Percentiles rank a stretch among this genome's conserved stretches.
phyloP scores from a whole-genome alignment of 176 grass and related monocot species.

The Pharus latifolius region DNA sequence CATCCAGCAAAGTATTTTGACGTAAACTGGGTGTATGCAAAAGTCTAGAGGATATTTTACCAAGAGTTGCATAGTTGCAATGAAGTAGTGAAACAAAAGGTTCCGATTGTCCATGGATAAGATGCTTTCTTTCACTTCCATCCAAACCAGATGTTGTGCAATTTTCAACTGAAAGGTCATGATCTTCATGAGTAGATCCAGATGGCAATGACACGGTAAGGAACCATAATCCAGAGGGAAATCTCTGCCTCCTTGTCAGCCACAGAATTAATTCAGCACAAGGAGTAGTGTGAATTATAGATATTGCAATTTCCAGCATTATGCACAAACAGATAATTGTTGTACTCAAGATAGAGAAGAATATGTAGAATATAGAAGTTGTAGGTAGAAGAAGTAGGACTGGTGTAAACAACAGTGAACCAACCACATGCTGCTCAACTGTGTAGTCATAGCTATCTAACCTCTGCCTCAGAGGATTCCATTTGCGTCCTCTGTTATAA shows the following conservation, averaged over 20 bases:
- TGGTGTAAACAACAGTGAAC: conserved; percentile 85
- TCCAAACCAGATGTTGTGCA: neutral
- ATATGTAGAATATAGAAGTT: conserved; percentile 83
- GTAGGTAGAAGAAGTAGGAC: conserved; percentile 81
- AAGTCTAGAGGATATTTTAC: conserved; percentile 35
- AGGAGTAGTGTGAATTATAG: conserved; percentile 67
- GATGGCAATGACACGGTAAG: conserved; percentile 12
- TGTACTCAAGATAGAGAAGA: conserved; percentile 80
- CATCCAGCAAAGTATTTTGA: neutral
- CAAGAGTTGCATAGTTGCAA: conserved; percentile 61
- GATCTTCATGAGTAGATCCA: conserved; percentile 9
- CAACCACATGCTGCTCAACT: conserved; percentile 94
- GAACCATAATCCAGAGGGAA: conserved; percentile 81
- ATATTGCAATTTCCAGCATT: conserved; percentile 46
- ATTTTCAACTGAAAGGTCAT: conserved; percentile 8
- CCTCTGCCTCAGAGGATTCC: conserved; percentile 80
- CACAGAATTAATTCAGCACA: conserved; percentile 57
- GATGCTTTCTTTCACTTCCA: conserved; percentile 9
- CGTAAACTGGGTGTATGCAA: neutral
- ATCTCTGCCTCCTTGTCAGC: conserved; percentile 48
- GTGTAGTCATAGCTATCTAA: conserved; percentile 82
- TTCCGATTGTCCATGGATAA: conserved; percentile 10
- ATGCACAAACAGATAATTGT: conserved; percentile 45
- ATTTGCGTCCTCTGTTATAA: conserved; percentile 76
- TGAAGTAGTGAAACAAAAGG: conserved; percentile 46